phyloP scores from a whole-genome alignment of 352 stramenopile species.

The Globisporangium carolinianum region DNA sequence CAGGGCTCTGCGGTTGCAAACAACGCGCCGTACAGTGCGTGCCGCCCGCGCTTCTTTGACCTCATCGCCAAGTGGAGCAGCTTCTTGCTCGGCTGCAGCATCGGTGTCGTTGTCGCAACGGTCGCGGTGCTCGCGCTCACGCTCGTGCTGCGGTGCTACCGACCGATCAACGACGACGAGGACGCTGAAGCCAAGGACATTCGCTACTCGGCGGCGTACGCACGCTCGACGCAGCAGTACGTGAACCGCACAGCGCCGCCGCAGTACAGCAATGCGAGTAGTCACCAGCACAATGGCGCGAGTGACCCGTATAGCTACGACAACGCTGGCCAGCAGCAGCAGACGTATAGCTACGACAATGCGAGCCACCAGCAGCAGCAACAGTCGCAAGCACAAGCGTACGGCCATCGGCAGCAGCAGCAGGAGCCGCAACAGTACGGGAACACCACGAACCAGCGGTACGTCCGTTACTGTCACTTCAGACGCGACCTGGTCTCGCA shows the following conservation, averaged over 20 bases:
- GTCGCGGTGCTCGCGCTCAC: constrained; percentile 49
- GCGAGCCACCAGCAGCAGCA: not conserved
- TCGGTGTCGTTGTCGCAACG: constrained; percentile 48
- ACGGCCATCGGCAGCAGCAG: too few relatives aligned
- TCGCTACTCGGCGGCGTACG: constrained; percentile 4
- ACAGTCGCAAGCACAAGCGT: not conserved
- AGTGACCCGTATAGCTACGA: constrained; percentile 10
- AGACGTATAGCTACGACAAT: constrained; percentile 14
- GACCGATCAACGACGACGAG: constrained; percentile 17
- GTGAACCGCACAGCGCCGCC: not conserved
- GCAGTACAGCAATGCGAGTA: constrained; percentile 12
- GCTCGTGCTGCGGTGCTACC: constrained; percentile 40
- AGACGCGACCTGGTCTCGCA: not conserved
- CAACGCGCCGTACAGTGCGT: constrained; percentile 62
- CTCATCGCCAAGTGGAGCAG: constrained; percentile 68
- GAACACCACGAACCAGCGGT: constrained; percentile 4
- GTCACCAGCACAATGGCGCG: constrained; percentile 13
- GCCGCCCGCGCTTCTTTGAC: constrained; percentile 47
- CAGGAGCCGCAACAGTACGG: not conserved
- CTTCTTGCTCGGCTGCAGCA: constrained; percentile 40
- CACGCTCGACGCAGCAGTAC: constrained; percentile 3
- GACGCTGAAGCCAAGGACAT: not conserved
- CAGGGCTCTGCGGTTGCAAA: constrained; percentile 27
- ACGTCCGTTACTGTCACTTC: constrained; percentile 1
- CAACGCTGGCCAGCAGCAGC: constrained; percentile 17